Evolutionary conservation across 768 basidiomycete genomes (phyloP).

Genomic region (Mycena rosella): DNA sequence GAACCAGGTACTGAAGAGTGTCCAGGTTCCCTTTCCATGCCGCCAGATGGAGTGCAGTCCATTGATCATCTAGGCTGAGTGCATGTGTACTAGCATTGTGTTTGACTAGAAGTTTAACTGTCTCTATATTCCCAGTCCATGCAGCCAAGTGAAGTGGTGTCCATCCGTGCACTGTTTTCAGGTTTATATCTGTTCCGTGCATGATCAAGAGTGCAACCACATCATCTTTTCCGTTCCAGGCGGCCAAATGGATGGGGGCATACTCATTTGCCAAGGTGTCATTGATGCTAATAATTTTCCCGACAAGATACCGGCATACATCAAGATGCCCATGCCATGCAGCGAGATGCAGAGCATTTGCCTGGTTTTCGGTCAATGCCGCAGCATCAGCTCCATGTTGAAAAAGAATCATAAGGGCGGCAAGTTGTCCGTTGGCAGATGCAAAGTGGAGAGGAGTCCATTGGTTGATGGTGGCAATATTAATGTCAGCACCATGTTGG

Average conservation of each 20-base stretch:
- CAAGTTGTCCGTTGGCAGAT: constrained; percentile 17
- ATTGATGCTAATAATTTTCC: not conserved
- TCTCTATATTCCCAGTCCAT: constrained; percentile 14
- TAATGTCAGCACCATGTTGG: constrained; percentile 21
- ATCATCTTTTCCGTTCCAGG: constrained; percentile 2
- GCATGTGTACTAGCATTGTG: not conserved
- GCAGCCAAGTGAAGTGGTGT: constrained; percentile 29
- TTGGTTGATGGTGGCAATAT: constrained; percentile 2
- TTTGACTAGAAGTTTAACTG: constrained; percentile 11
- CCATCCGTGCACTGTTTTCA: constrained; percentile 11
- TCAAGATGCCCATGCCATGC: constrained; percentile 16
- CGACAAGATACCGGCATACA: constrained; percentile 5
- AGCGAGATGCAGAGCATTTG: constrained; percentile 18
- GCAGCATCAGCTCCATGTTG: constrained; percentile 9
- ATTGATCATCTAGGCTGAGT: not conserved
- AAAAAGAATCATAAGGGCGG: constrained; percentile 1
- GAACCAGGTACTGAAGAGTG: constrained; percentile 10
- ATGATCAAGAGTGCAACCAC: constrained; percentile 4
- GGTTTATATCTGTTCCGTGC: constrained; percentile 18
- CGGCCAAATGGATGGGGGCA: constrained; percentile 26
- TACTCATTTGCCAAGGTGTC: not conserved
- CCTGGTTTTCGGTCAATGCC: not conserved
- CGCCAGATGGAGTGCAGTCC: constrained; percentile 23
- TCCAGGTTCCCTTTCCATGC: constrained; percentile 29
- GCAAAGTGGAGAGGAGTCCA: constrained; percentile 23